Conservation (phyloP, 495 filamentous ascomycete genomes). For the Tuber calosporum region DNA sequence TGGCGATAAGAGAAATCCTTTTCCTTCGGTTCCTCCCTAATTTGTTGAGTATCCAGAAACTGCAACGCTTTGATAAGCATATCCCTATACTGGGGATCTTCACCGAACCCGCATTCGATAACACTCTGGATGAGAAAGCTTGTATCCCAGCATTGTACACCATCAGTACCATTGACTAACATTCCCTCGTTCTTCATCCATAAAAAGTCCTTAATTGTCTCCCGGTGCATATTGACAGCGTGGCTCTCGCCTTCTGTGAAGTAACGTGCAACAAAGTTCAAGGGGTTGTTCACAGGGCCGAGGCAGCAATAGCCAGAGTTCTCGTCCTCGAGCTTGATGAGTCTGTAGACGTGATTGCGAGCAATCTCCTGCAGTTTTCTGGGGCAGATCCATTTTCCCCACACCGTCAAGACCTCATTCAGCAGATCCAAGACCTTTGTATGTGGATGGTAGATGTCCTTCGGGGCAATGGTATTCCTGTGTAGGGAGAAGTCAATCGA, state of each 20-base stretch:
- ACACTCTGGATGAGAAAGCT: slow-evolving; percentile 77
- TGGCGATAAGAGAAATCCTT: slow-evolving; percentile 83
- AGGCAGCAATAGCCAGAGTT: slow-evolving; percentile 84
- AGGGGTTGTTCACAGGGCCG: slow-evolving; percentile 78
- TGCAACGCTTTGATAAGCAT: slow-evolving; percentile 78
- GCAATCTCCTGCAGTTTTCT: slow-evolving; percentile 67
- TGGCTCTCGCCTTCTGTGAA: slow-evolving; percentile 72
- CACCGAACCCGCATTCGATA: slow-evolving; percentile 67
- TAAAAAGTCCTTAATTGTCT: slow-evolving; percentile 74
- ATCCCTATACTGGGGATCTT: slow-evolving; percentile 67
- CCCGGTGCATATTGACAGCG: slow-evolving; percentile 67
- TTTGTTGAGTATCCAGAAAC: slow-evolving; percentile 87
- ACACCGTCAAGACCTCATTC: slow-evolving; percentile 62
- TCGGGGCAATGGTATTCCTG: slow-evolving; percentile 70
- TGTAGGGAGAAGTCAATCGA: slow-evolving; percentile 67
- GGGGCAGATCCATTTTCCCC: slow-evolving; percentile 63
- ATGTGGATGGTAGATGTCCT: slow-evolving; percentile 92
- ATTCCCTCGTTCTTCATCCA: slow-evolving; percentile 92
- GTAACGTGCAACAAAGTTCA: slow-evolving; percentile 80
- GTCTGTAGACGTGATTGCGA: slow-evolving; percentile 51
- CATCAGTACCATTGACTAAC: slow-evolving; percentile 92
- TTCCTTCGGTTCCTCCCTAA: slow-evolving; percentile 73
- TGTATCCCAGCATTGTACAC: slow-evolving; percentile 95
- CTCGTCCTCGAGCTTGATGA: slow-evolving; percentile 81
- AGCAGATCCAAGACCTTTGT: slow-evolving; percentile 66